phyloP scores from a whole-genome alignment of 75 land plant genomes.

The Cryptomeria japonica region DNA sequence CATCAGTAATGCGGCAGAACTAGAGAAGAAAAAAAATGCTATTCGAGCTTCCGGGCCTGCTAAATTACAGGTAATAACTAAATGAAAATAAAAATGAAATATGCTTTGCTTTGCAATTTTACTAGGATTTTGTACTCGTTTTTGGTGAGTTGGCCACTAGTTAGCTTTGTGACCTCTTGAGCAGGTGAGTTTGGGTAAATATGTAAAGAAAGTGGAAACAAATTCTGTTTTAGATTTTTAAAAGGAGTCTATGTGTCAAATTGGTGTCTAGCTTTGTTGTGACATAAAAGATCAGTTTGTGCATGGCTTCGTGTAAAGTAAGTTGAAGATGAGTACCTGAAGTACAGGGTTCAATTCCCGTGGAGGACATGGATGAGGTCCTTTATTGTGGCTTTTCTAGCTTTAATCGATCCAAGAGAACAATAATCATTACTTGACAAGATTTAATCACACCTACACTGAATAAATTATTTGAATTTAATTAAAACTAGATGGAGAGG shows the following conservation, averaged over 20 bases:
- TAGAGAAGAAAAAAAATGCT: conserved; percentile 49
- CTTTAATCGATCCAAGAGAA: too few species aligned
- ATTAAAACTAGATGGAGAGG: neutral
- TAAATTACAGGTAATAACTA: conserved; percentile 51
- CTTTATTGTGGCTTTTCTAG: too few species aligned
- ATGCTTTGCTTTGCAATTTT: too few species aligned
- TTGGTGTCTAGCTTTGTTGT: neutral
- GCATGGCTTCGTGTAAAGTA: too few species aligned
- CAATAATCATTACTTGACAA: too few species aligned
- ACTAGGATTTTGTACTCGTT: too few species aligned
- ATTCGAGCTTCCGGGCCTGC: conserved; percentile 48
- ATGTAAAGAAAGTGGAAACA: neutral
- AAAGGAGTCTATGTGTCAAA: neutral
- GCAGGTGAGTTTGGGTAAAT: neutral
- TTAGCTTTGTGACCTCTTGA: neutral
- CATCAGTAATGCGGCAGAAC: conserved; percentile 37
- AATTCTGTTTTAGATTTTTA: neutral
- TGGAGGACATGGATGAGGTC: too few species aligned
- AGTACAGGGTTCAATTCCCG: too few species aligned
- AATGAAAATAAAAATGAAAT: too few species aligned
- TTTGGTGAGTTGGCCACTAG: neutral
- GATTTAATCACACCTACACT: neutral
- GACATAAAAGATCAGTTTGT: neutral
- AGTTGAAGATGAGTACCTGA: too few species aligned
- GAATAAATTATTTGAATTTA: neutral